These are phyloP conservation scores for Didymella exigua DNA, from an alignment of 2,329 filamentous ascomycete genomes.

Conservation along the genomic window DNA sequence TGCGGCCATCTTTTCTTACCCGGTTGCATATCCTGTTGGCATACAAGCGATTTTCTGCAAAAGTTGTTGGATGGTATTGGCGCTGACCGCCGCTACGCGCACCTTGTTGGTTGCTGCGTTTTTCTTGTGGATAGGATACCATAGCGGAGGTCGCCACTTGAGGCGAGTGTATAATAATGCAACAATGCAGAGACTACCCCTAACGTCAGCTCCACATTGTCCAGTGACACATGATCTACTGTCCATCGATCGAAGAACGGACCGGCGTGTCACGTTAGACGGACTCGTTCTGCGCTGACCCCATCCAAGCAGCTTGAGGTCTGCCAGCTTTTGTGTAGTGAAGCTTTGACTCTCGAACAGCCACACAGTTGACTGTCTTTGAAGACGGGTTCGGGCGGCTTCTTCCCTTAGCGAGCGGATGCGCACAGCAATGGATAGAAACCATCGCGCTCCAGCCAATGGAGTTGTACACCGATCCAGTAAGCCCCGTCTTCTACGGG, in stretches of 20 bases:
- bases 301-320: not conserved
- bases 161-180: constrained; percentile 25
- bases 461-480: not conserved
- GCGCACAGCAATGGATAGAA: not conserved
- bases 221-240: not conserved
- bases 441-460: not conserved
- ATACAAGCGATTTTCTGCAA: constrained; percentile 27
- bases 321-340: not conserved
- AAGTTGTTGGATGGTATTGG: constrained; percentile 11
- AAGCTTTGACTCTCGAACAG: not conserved
- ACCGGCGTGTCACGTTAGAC: not conserved
- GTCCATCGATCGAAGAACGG: not conserved
- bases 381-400: not conserved
- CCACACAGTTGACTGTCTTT: not conserved
- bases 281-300: not conserved
- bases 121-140: constrained; percentile 20
- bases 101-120: constrained; percentile 9
- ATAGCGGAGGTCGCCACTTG: constrained; percentile 4
- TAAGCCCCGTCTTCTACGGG: not conserved
- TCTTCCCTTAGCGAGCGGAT: not conserved
- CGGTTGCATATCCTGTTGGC: constrained; percentile 23
- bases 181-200: constrained; percentile 11
- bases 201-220: not conserved
- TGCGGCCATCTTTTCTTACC: constrained; percentile 1
- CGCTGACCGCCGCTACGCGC: constrained; percentile 9